Evolutionary conservation across 2,329 filamentous ascomycete genomes (phyloP).

Genomic region (Pestalotiopsis sp.): DNA sequence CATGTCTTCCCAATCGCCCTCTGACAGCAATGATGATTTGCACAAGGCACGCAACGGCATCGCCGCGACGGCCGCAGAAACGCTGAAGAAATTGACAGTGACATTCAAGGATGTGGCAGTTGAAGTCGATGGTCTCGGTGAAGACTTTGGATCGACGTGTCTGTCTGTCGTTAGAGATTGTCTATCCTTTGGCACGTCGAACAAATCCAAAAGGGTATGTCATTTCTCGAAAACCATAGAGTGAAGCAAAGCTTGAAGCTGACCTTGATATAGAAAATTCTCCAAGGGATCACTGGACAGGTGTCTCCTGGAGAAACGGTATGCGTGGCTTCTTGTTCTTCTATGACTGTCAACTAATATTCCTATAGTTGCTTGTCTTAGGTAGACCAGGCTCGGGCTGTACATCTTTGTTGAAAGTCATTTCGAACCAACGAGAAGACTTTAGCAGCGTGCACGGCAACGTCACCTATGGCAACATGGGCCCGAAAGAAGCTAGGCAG

Average conservation of each 20-base stretch:
- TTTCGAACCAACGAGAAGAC: conserved; percentile 31
- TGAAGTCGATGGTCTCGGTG: conserved; percentile 35
- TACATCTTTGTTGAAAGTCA: conserved; percentile 31
- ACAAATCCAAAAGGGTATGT: conserved; percentile 31
- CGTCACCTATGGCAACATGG: conserved; percentile 29
- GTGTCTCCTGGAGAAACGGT: conserved; percentile 46
- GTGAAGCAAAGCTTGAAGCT: not conserved
- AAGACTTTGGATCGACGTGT: conserved; percentile 36
- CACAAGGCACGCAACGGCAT: not conserved
- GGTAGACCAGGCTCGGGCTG: conserved; percentile 35
- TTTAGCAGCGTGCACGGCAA: conserved; percentile 31
- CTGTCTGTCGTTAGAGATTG: conserved; percentile 33
- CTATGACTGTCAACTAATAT: not conserved
- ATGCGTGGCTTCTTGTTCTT: conserved; percentile 12
- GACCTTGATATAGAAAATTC: conserved; percentile 33
- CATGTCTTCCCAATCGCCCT: not conserved
- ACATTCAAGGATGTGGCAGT: conserved; percentile 38
- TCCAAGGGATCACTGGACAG: conserved; percentile 40
- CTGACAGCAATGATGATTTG: not conserved
- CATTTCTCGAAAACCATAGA: not conserved
- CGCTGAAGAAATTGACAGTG: conserved; percentile 33
- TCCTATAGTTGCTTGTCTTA: conserved; percentile 31
- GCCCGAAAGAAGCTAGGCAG: conserved; percentile 24
- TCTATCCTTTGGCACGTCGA: conserved; percentile 21
- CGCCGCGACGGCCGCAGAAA: not conserved